Base-by-base conservation (phyloP, 192 early-diverging fungal species). In the Physocladia obscura region DNA sequence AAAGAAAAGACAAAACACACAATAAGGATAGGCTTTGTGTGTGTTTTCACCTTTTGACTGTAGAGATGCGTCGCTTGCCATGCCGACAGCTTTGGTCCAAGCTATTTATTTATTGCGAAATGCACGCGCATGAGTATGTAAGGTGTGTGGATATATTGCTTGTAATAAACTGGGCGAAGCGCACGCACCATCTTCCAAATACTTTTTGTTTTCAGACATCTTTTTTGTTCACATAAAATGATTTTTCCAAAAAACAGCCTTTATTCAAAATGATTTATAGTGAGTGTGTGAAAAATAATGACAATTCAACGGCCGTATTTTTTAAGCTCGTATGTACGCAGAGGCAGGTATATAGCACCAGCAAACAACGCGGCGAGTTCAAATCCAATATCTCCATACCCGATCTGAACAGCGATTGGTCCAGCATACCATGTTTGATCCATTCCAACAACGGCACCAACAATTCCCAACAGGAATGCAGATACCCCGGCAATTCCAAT, bases 321-420 rank as follows among this genome's bases (percentile, higher is more conserved):
- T 21, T 36, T 76, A 34, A 30, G 65, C 38, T 75, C 74, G 11
- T 73, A 29, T 35, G 49, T 37, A 27, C 74, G 74, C 15, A 49
- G 24, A 49, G 62, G 48, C 4, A 51, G 65, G 62, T 75, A 75
- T 2, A 68, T 39, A 35, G 63, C 32, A 2, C 32, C 36, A 37
- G 74, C 38, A 44, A 75, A 70, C 24, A 75, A 38, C 24, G 48
- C 44, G 36, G 65, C 74, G 44, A 75, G 30, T 52, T 75, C 74
- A 37, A 65, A 75, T 31, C 74, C 74, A n/a, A 75, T 39, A 56
- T 75, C 74, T 29, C 68, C 74, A n/a, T 70, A 67, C 8, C 74
- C 74, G 49, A 74, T 59, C 32, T 73, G 62, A 21, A 38, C 56
- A 27, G 73, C 74, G 47, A 75, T 48, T 30, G 74, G 68, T 4